Percentiles rank a stretch among this genome's conserved stretches.
Conservation (phyloP, 192 early-diverging fungal genomes). For the Spinellus fusiger region DNA sequence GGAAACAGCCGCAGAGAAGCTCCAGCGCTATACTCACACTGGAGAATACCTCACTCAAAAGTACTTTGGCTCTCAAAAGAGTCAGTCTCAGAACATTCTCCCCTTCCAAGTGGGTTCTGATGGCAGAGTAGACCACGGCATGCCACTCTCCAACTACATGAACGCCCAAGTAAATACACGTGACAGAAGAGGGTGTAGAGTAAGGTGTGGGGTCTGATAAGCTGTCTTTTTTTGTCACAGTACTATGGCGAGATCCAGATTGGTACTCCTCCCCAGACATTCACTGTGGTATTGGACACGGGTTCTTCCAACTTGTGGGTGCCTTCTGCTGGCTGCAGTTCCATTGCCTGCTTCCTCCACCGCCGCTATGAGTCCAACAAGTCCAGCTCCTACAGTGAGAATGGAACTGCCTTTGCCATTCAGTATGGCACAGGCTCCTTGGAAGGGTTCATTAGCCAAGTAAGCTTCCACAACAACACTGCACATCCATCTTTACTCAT, state of each 20-base stretch:
- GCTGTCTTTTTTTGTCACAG: constrained; percentile 33
- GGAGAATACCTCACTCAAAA: constrained; percentile 70
- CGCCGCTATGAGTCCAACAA: constrained; percentile 76
- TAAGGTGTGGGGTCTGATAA: background rate
- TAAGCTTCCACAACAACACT: constrained; percentile 14
- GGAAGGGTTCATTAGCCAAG: constrained; percentile 88
- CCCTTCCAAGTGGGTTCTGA: constrained; percentile 45
- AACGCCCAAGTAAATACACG: constrained; percentile 70
- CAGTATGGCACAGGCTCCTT: constrained; percentile 90
- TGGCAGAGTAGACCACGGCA: constrained; percentile 55
- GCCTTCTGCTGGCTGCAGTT: constrained; percentile 86
- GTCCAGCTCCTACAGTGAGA: constrained; percentile 74
- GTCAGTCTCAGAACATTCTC: constrained; percentile 20
- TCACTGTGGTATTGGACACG: constrained; percentile 92
- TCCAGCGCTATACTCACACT: constrained; percentile 58
- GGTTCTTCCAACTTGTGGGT: constrained; percentile 97
- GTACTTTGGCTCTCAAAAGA: constrained; percentile 53
- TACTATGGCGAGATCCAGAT: constrained; percentile 90
- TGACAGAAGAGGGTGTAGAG: background rate
- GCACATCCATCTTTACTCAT: background rate
- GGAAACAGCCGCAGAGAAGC: constrained; percentile 53
- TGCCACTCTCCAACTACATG: constrained; percentile 88
- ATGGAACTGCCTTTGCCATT: constrained; percentile 94
- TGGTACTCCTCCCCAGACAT: constrained; percentile 85
- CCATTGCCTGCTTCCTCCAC: constrained; percentile 96